phyloP scores from a whole-genome alignment of 352 stramenopile genomes.

The Globisporangium abappressorium region DNA sequence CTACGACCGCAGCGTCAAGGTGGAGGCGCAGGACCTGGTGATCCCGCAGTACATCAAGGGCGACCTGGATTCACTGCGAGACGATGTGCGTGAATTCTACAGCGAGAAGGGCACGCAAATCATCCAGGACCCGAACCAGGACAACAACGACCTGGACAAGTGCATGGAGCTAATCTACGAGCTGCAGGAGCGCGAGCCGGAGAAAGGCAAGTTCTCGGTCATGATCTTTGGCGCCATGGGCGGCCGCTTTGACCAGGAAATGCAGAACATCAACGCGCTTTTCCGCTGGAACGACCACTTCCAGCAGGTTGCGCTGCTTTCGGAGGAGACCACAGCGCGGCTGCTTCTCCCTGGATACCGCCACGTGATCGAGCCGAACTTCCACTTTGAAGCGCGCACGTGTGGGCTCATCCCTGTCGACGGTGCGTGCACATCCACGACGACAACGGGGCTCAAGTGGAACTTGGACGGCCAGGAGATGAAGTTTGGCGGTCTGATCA shows the following conservation, averaged over 20 bases:
- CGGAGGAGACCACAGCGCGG: slow-evolving; percentile 86
- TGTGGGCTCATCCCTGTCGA: slow-evolving; percentile 94
- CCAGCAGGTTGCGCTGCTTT: slow-evolving; percentile 83
- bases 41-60: slow-evolving; percentile 92
- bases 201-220: slow-evolving; percentile 53
- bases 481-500: slow-evolving; percentile 79
- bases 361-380: slow-evolving; percentile 82
- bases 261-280: slow-evolving; percentile 93
- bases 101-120: slow-evolving; percentile 53
- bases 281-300: slow-evolving; percentile 87
- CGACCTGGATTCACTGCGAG: slow-evolving; percentile 93
- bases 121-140: slow-evolving; percentile 80
- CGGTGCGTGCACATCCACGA: slow-evolving; percentile 68
- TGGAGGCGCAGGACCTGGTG: slow-evolving; percentile 37
- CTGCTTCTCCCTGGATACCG: slow-evolving; percentile 61
- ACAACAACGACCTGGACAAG: slow-evolving; percentile 96
- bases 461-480: slow-evolving; percentile 70
- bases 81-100: slow-evolving; percentile 89
- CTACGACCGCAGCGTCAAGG: slow-evolving; percentile 61
- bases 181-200: slow-evolving; percentile 25
- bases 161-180: slow-evolving; percentile 70
- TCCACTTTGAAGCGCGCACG: slow-evolving; percentile 89
- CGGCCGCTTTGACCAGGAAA: slow-evolving; percentile 97
- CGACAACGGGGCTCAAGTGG: slow-evolving; percentile 90
- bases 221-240: slow-evolving; percentile 94